Base-by-base conservation (phyloP, 805 yeast species). In the Metschnikowia lochheadii region DNA sequence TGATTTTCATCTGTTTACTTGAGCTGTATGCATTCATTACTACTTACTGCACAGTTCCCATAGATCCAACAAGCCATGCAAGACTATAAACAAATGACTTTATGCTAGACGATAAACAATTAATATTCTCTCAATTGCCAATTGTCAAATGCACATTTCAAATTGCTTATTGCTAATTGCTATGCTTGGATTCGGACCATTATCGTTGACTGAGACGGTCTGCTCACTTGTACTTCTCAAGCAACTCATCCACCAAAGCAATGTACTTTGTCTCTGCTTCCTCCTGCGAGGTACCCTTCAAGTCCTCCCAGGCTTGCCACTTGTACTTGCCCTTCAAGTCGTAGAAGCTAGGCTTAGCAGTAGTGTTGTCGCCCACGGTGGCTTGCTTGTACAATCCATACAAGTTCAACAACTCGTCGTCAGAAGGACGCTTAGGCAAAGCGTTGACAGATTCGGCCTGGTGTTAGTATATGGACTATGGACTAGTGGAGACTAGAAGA, bases 321-420 rank as follows among this genome's bases (percentile, higher is more conserved):
- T 94, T 94, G 81, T 88, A 87, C 74, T 95, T 90, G 60, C 92
- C 97, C 76, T 87, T 89, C 75, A 94, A 80, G 74, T 90, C 96
- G 69, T 94, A 89, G 52, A 87, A 73, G 56, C 97, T 94, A 49
- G 99, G 99, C 76, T 89, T 88, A 49, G 79, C 76, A 55, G 96
- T 87, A 58, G 69, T 70, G 80, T 89, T 89, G 80, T 94, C 99
- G 58, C 99, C 99, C 50, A 85, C 86, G 34, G 97, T 92, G 61
- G 98, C 96, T 77, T 94, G 99, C 75, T 94, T 94, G 85, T 79
- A 94, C 62, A 94, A 79, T 44, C 92, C 97, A 76, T 94, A 94
- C 63, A 94, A 78, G 69, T 84, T 73, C 65, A 92, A 79, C 65
- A 91, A 77, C 68, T 92, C 97, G 63, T 88, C 95, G 70, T 89